Evolutionary conservation across 148 eudicot genomes (phyloP), one percentile per base, ranked within the genome.

Genomic region (Chenopodium quinoa): DNA sequence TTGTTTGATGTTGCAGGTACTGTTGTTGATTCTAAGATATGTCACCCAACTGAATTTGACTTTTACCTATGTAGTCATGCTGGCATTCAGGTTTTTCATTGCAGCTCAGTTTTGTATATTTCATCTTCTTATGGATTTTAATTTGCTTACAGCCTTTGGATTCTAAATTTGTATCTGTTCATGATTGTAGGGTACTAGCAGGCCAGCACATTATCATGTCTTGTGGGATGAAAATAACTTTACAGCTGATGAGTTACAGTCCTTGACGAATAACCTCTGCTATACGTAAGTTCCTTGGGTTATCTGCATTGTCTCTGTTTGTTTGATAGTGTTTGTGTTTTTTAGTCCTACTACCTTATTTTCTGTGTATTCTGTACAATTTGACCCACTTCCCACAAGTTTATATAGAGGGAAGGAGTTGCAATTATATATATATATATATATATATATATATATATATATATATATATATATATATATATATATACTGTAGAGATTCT

Each of bases 21-120:
- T 25, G 98, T 96, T 66, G 93, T 96, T 4, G 99, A 96, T 83
- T 91, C 98, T 1, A 91, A 90, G 83, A 96, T 96, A 40, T 96
- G 98, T 84, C 99, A 96, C 73, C 99, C 99, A 6, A 93, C 98
- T 12, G 99, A 96, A 73, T 96, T 96, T 78, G 99, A 96, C 82
- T 96, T 96, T 85, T 96, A 92, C 75, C 87, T 96, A 22, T 96
- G 99, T 86, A 96, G 99, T 64, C 99, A 96, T 88, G 97, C 99
- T 71, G 99, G 99, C 65, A 91, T 96, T 69, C 90, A 96, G 92
- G 99, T 93, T 48, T 44, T 70, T 77, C 29, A 40, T 58, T 60
- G 17, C 20, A 22, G 54, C 22, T 50, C 34, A 56, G 9, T 40
- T 32, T 7, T 1, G 23, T 8, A 20, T 29, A 52, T 34, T 19